Evolutionary conservation across 169 alveolate genomes (phyloP).

Genomic region (Cryptosporidium xiaoi): DNA sequence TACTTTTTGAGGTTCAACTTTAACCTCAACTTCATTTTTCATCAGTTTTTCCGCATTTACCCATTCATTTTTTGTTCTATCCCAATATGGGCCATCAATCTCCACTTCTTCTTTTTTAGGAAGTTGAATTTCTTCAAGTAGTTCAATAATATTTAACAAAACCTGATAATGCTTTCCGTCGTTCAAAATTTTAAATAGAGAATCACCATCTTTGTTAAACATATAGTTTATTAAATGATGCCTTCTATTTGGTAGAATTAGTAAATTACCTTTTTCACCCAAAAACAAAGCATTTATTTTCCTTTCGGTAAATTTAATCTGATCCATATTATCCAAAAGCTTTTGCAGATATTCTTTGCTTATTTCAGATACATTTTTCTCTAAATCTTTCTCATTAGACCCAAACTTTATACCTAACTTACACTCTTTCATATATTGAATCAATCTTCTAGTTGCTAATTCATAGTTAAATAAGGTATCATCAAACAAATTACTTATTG

Average conservation of each 20-base stretch:
- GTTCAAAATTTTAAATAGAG: conserved; percentile 25
- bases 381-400: conserved; percentile 21
- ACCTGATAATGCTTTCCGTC: conserved; percentile 7
- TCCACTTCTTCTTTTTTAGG: conserved; percentile 29
- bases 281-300: conserved; percentile 26
- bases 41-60: conserved; percentile 28
- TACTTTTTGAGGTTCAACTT: conserved; percentile 43
- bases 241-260: conserved; percentile 45
- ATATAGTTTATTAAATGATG: conserved; percentile 40
- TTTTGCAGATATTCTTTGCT: conserved; percentile 21
- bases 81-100: conserved; percentile 57
- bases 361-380: conserved; percentile 18
- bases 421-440: conserved; percentile 58
- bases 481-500: not conserved
- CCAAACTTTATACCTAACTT: conserved; percentile 38
- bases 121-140: conserved; percentile 30
- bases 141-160: conserved; percentile 1
- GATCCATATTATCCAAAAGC: conserved; percentile 26
- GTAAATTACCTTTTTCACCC: conserved; percentile 42
- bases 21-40: conserved; percentile 38
- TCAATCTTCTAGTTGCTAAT: conserved; percentile 36
- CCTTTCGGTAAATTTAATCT: conserved; percentile 21
- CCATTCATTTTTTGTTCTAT: conserved; percentile 54
- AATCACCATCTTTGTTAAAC: conserved; percentile 26
- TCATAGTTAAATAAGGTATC: conserved; percentile 35